Evolutionary conservation across 345 rosid genomes (phyloP).

Genomic region (Hibiscus tridactylites): DNA sequence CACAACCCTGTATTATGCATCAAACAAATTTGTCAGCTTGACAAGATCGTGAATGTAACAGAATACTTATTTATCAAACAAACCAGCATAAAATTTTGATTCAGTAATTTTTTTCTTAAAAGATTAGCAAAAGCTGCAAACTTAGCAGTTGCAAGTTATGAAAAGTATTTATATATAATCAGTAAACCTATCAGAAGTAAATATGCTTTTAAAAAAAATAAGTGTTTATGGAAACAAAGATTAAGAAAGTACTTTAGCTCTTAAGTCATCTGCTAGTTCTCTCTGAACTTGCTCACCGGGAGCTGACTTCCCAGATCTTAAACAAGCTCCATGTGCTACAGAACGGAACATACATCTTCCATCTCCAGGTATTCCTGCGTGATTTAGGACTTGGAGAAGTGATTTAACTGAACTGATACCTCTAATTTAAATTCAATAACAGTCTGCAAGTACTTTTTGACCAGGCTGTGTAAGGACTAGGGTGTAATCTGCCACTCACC

Average conservation of each 20-base stretch:
- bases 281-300: constrained; percentile 62
- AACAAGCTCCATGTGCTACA: constrained; percentile 77
- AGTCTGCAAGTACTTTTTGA: background rate
- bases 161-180: background rate
- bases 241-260: constrained; percentile 36
- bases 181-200: background rate
- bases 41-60: background rate
- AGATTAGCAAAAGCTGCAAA: background rate
- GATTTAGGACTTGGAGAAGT: background rate
- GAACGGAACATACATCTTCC: constrained; percentile 96
- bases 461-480: background rate
- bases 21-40: background rate
- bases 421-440: background rate
- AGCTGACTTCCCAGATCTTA: constrained; percentile 54
- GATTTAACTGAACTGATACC: constrained; percentile 2
- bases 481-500: constrained; percentile 36
- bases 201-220: background rate
- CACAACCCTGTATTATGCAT: background rate
- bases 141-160: background rate
- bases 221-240: background rate
- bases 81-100: background rate
- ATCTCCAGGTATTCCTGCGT: constrained; percentile 91
- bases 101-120: background rate
- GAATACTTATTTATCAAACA: background rate
- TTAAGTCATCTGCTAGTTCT: constrained; percentile 79